A percentile compares a stretch with the other conserved stretches of the same genome.
phyloP scores from a whole-genome alignment of 306 rosid genomes.

The Cicer bijugum region DNA sequence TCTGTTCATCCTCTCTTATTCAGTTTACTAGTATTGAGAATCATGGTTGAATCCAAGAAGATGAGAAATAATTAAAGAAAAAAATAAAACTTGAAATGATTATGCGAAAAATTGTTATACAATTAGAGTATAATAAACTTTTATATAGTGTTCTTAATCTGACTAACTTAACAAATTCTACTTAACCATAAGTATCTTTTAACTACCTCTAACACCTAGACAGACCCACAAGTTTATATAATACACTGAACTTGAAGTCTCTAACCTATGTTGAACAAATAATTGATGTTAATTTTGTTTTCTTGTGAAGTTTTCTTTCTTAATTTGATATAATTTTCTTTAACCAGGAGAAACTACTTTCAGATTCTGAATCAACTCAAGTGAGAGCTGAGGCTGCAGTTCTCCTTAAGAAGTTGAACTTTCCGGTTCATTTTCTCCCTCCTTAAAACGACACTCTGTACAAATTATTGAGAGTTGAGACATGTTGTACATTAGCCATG shows the following conservation, averaged over 20 bases:
- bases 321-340: constrained; percentile 40
- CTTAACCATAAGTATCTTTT: too few species aligned
- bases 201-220: background rate
- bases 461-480: constrained; percentile 14
- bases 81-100: too few species aligned
- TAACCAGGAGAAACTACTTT: constrained; percentile 72
- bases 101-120: too few species aligned
- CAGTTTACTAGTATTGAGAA: too few species aligned
- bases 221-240: background rate
- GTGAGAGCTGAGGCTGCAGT: constrained; percentile 95
- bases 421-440: constrained; percentile 61
- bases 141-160: too few species aligned
- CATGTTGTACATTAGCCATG: background rate
- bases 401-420: constrained; percentile 82
- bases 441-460: background rate
- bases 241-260: constrained; percentile 26
- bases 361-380: constrained; percentile 84
- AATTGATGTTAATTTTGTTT: constrained; percentile 25
- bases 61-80: too few species aligned
- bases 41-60: too few species aligned
- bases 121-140: too few species aligned
- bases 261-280: constrained; percentile 19
- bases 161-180: too few species aligned
- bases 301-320: constrained; percentile 22
- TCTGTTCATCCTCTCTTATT: background rate